These are phyloP conservation scores for Magnusiomyces paraingens DNA, from an alignment of 1,139 yeast species.

Conservation along the genomic window DNA sequence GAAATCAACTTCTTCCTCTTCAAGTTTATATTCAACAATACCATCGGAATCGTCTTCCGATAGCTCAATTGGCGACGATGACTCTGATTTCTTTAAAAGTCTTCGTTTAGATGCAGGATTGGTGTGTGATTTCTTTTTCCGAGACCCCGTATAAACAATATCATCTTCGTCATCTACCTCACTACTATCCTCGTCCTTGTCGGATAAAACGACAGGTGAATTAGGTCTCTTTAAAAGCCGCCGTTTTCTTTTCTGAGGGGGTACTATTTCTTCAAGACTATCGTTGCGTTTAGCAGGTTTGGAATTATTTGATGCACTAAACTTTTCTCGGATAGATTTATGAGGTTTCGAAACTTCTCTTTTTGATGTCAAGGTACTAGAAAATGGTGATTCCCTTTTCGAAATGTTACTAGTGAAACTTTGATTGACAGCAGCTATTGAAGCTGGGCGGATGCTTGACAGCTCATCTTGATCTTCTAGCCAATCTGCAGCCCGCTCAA, in stretches of 20 bases:
- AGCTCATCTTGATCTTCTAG: conserved; percentile 21
- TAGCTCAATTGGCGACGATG: not conserved
- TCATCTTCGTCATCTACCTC: conserved; percentile 7
- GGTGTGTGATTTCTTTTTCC: no score
- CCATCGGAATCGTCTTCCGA: conserved; percentile 18
- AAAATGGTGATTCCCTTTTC: conserved; percentile 9
- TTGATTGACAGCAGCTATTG: conserved; percentile 1
- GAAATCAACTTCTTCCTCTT: conserved; percentile 42
- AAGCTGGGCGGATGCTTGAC: not conserved
- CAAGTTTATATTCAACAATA: conserved; percentile 28
- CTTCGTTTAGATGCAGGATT: conserved; percentile 20
- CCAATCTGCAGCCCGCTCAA: conserved; percentile 34
- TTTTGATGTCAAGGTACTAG: conserved; percentile 23
- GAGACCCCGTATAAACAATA: not conserved
- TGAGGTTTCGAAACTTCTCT: conserved; percentile 29
- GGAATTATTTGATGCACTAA: conserved; percentile 19
- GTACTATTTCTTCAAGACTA: not conserved
- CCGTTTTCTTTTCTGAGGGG: not conserved
- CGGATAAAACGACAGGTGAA: not conserved
- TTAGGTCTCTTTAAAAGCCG: not conserved
- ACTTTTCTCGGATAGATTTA: conserved; percentile 35
- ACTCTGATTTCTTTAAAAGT: conserved; percentile 15
- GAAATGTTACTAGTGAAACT: conserved; percentile 7
- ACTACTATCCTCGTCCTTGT: not conserved
- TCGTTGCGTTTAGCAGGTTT: conserved; percentile 5